Base-by-base conservation (phyloP, 371 early-diverging fungal species). In the Mucor plumbeus region DNA sequence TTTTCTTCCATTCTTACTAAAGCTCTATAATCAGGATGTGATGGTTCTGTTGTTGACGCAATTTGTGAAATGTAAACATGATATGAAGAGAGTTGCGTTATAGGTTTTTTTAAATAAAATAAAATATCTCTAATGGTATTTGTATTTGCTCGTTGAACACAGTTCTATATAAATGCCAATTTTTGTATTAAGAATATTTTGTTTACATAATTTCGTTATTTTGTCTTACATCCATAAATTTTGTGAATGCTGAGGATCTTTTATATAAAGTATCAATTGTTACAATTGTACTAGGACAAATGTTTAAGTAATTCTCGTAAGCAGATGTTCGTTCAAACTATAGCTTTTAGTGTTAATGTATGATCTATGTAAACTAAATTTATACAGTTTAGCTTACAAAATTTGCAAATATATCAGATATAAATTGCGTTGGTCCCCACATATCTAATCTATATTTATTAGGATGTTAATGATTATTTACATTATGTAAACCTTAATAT, bases 351-450 rank as follows among this genome's bases (percentile, higher is more conserved):
- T 13, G 17, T 35, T n/a, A 48, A 36, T 36, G 10, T 36, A 2
- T 31, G 14, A 15, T 35, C 13, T 48, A 11, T 15, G 33, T 38
- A 40, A 7, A 9, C 6, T 9, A 44, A 7, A 19, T 17, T 21
- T 8, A 5, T 26, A 19, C 11, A 4, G 13, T 5, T 21, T 26
- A 26, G 17, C 72, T 60, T 72, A 74, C 78, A 35, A 74, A 68
- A 48, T 48, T 41, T 34, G 61, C 50, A 61, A 77, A 72, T 31
- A 77, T 59, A 61, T 77, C 74, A 7, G 72, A 71, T 34, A 77
- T 50, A 31, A 77, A 67, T 43, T 77, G 77, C 4, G 77, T 74
- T 17, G 77, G 74, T 7, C 77, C 77, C 77, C 77, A 77, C 43
- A 77, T 77, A 11, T 68, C 58, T 1, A 74, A 57, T 53, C 77